A percentile compares a stretch with the other conserved stretches of the same genome.
These are phyloP conservation scores for Sphagnum fallax DNA, from an alignment of 228 moss, liverwort and hornwort species.

Conservation along the genomic window DNA sequence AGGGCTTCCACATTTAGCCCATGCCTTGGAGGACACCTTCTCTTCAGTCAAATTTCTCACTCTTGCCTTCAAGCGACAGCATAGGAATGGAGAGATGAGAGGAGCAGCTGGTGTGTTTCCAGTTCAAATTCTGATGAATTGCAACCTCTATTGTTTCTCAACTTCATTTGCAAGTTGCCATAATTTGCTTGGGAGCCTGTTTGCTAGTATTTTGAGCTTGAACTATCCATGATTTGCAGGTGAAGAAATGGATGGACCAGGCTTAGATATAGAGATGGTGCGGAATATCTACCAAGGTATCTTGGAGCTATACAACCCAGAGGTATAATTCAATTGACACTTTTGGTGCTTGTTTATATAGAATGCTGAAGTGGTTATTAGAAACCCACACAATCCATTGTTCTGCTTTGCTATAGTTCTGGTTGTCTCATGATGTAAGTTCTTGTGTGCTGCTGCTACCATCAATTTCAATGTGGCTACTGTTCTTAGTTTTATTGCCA, in stretches of 20 bases:
- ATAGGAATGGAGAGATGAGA: slow-evolving; percentile 4
- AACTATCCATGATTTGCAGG: slow-evolving; percentile 18
- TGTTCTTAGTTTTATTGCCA: too few species aligned
- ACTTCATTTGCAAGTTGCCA: too few species aligned
- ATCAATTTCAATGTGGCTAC: too few species aligned
- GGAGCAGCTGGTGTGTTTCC: slow-evolving; percentile 3
- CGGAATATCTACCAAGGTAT: slow-evolving; percentile 53
- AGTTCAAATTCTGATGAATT: too few species aligned
- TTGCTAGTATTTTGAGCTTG: background rate
- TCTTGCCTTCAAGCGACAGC: slow-evolving; percentile 47
- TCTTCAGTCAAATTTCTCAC: slow-evolving; percentile 70
- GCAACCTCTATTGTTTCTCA: too few species aligned
- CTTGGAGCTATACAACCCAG: slow-evolving; percentile 57
- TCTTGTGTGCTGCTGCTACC: too few species aligned
- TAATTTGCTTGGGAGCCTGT: background rate
- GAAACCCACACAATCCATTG: too few species aligned
- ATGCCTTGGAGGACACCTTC: slow-evolving; percentile 62
- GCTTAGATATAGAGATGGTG: slow-evolving; percentile 53
- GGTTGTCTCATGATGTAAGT: too few species aligned
- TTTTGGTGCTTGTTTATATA: too few species aligned
- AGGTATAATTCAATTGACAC: slow-evolving; percentile 26
- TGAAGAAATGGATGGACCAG: slow-evolving; percentile 41
- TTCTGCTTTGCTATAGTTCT: too few species aligned
- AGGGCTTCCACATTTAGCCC: slow-evolving; percentile 41
- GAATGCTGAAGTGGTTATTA: too few species aligned